These are phyloP conservation scores for Cutaneotrichosporon sp. DNA, from an alignment of 1,284 basidiomycete genomes.

Conservation along the genomic window DNA sequence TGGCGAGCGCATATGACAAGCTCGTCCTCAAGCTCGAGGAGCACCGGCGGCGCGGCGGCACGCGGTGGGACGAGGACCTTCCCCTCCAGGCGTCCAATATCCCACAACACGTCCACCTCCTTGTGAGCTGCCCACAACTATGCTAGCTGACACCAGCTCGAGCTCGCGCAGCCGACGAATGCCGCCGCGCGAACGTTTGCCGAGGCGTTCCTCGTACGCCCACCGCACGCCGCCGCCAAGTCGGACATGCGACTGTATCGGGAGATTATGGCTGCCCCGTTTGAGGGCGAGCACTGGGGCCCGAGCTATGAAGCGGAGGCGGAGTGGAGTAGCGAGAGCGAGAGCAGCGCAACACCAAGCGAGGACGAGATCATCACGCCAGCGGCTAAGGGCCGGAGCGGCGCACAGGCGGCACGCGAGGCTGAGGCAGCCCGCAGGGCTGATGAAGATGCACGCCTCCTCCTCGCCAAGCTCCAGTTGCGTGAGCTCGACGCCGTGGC, in stretches of 20 bases:
- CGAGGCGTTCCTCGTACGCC: conserved; percentile 28
- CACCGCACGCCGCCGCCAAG: conserved; percentile 20
- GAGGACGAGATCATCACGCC: conserved; percentile 32
- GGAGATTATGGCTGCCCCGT: conserved; percentile 46
- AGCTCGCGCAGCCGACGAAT: conserved; percentile 30
- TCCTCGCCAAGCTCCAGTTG: conserved; percentile 26
- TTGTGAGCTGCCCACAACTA: conserved; percentile 25
- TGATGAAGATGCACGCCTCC: conserved; percentile 22
- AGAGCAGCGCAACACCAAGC: conserved; percentile 1
- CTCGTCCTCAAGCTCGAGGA: conserved; percentile 26
- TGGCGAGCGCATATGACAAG: conserved; percentile 37
- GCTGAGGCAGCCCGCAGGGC: conserved; percentile 18
- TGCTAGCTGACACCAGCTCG: conserved; percentile 30
- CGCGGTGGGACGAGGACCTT: conserved; percentile 37
- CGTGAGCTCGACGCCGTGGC: conserved; percentile 22
- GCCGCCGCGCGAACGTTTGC: conserved; percentile 32
- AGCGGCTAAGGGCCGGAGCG: neutral
- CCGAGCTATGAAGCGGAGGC: conserved; percentile 42
- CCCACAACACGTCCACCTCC: conserved; percentile 43
- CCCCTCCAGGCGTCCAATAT: conserved; percentile 37
- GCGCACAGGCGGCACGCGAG: conserved; percentile 11
- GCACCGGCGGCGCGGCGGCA: conserved; percentile 20
- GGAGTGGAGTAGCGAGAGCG: conserved; percentile 43
- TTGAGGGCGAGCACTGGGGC: conserved; percentile 35
- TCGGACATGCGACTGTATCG: conserved; percentile 36